Evolutionary conservation across 2,329 filamentous ascomycete genomes (phyloP).

Genomic region (Colletotrichum kahawae): DNA sequence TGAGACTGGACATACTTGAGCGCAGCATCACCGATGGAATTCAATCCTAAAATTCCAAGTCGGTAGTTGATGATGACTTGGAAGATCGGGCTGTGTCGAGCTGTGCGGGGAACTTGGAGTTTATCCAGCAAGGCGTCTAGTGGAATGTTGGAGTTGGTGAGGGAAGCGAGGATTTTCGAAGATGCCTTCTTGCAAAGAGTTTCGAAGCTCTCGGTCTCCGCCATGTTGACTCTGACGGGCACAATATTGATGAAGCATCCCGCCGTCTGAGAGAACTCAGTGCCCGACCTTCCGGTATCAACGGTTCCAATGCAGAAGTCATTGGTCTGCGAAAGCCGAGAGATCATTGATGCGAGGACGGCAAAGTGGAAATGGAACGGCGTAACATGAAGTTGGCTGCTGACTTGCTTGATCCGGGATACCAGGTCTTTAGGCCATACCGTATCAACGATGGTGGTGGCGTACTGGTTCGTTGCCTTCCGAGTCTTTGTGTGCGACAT

Average conservation of each 20-base stretch:
- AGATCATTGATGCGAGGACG: slow-evolving; percentile 26
- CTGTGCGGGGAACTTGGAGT: slow-evolving; percentile 43
- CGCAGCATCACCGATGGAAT: neutral
- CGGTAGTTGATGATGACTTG: slow-evolving; percentile 46
- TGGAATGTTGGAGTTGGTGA: slow-evolving; percentile 49
- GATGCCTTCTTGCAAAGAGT: neutral
- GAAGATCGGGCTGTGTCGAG: slow-evolving; percentile 50
- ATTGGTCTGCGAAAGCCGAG: slow-evolving; percentile 3
- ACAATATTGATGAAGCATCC: slow-evolving; percentile 56
- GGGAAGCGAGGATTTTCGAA: slow-evolving; percentile 32
- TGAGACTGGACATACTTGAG: neutral
- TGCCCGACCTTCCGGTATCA: slow-evolving; percentile 45
- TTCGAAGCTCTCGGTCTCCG: neutral
- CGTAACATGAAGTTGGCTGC: slow-evolving; percentile 2
- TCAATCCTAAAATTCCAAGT: slow-evolving; percentile 19
- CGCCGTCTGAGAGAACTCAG: slow-evolving; percentile 35
- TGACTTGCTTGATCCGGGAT: neutral
- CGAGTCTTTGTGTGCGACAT: slow-evolving; percentile 21
- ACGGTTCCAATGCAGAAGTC: slow-evolving; percentile 54
- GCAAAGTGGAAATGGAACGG: slow-evolving; percentile 53
- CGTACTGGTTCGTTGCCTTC: neutral
- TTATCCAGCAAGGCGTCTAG: slow-evolving; percentile 53
- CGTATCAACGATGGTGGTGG: neutral
- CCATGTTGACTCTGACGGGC: slow-evolving; percentile 43
- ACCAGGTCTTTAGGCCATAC: neutral